phyloP scores from a whole-genome alignment of 2,329 filamentous ascomycete genomes.

The Parastagonospora nodorum region DNA sequence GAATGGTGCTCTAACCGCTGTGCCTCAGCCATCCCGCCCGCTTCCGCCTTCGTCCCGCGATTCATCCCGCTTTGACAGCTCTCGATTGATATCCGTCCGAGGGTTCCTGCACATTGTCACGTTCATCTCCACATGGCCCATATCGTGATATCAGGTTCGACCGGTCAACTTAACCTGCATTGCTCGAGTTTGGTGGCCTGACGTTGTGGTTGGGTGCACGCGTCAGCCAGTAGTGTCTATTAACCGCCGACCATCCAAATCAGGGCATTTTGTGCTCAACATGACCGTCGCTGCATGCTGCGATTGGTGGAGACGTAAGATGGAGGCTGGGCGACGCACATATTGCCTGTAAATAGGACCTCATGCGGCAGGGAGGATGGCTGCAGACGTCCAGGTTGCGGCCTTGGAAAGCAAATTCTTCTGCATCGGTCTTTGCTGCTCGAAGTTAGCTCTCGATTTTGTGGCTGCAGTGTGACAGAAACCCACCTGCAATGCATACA shows the following conservation, averaged over 20 bases:
- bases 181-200: constrained; percentile 13
- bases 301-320: constrained; percentile 25
- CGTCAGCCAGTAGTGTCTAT: constrained; percentile 33
- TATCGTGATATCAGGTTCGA: constrained; percentile 7
- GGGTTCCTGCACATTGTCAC: constrained; percentile 32
- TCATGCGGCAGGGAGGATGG: constrained; percentile 29
- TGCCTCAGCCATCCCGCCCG: constrained; percentile 23
- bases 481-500: constrained; percentile 28
- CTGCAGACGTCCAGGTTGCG: constrained; percentile 16
- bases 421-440: constrained; percentile 22
- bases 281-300: constrained; percentile 7
- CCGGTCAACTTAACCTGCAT: constrained; percentile 14
- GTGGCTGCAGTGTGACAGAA: constrained; percentile 41
- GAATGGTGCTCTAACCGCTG: constrained; percentile 27
- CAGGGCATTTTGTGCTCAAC: constrained; percentile 35
- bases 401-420: constrained; percentile 17
- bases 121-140: constrained; percentile 25
- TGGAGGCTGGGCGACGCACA: constrained; percentile 12
- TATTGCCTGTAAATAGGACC: constrained; percentile 42
- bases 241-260: constrained; percentile 41
- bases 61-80: constrained; percentile 17
- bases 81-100: constrained; percentile 12
- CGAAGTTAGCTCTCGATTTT: constrained; percentile 11
- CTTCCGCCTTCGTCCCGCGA: constrained; percentile 16
- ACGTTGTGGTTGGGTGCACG: constrained; percentile 31